Percentiles rank a stretch among this genome's conserved stretches.
These are phyloP conservation scores for Paramecium primaurelia DNA, from an alignment of 73 alveolate species.

Conservation along the genomic window DNA sequence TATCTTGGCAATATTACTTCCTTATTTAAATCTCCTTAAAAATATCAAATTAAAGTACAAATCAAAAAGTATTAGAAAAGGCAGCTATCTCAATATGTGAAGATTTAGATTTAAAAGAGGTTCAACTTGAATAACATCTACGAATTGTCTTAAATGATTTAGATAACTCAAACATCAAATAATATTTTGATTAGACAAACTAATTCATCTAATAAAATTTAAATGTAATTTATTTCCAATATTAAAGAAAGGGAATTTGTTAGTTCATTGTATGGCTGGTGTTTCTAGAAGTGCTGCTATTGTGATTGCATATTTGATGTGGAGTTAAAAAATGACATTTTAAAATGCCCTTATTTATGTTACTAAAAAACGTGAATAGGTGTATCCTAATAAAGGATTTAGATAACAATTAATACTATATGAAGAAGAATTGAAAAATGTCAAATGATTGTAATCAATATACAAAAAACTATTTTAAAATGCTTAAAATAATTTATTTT, in stretches of 20 bases:
- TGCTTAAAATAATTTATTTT: not conserved
- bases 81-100: not conserved
- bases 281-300: constrained; percentile 86
- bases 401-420: not conserved
- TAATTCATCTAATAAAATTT: not conserved
- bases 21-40: not conserved
- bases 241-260: constrained; percentile 19
- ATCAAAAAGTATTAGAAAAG: not conserved
- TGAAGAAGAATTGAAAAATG: not conserved
- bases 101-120: not conserved
- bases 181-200: not conserved
- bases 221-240: not conserved
- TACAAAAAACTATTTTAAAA: not conserved
- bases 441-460: not conserved
- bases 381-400: not conserved
- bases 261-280: constrained; percentile 92
- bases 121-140: not conserved
- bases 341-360: not conserved
- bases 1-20: not conserved
- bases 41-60: not conserved
- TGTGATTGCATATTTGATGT: constrained; percentile 86
- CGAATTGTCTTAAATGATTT: not conserved
- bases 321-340: constrained; percentile 3
- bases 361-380: not conserved
- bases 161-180: not conserved